Percentiles rank a stretch among this genome's conserved stretches.
Evolutionary conservation across 305 asterid species (phyloP).

Genomic region (Fraxinus nigra): DNA sequence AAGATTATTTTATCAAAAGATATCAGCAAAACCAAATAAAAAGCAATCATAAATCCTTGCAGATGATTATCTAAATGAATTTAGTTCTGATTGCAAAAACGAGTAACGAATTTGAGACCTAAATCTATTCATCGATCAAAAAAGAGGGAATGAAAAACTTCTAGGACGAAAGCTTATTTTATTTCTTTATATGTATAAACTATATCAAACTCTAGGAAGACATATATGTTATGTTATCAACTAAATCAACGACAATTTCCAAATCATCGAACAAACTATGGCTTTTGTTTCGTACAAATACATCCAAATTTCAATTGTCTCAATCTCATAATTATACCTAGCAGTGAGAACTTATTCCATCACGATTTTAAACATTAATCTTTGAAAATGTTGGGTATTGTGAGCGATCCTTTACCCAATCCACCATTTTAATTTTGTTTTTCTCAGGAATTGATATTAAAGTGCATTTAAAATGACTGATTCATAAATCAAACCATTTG

Average conservation of each 20-base stretch:
- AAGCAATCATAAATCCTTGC: background rate
- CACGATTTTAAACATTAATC: background rate
- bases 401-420: background rate
- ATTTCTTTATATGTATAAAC: background rate
- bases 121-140: background rate
- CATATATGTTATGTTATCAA: background rate
- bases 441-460: background rate
- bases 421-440: background rate
- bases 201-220: background rate
- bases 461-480: background rate
- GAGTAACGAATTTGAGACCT: background rate
- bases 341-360: background rate
- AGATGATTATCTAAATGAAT: background rate
- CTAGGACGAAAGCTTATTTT: background rate
- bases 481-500: background rate
- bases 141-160: background rate
- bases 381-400: background rate
- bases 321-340: background rate
- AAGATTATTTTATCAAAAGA: background rate
- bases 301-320: background rate
- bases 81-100: background rate
- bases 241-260: background rate
- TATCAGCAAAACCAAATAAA: background rate
- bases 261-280: background rate
- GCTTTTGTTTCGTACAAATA: background rate